Evolutionary conservation across 176 grass and related monocot genomes (phyloP), one percentile per base, ranked within the genome.

Genomic region (Hordeum marinum): DNA sequence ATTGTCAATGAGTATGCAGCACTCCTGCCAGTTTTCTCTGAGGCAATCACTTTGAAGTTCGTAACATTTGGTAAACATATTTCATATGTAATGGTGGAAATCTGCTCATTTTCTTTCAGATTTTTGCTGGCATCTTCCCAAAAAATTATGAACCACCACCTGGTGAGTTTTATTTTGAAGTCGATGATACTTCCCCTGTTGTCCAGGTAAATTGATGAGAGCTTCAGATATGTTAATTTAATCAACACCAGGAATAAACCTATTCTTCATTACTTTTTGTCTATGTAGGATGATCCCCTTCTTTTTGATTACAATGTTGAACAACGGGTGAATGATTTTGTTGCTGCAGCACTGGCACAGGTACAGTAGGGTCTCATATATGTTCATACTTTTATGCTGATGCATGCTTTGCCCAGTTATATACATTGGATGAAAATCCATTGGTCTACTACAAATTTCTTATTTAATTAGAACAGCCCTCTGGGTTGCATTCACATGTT

Each of bases 301-400:
- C 88, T 98, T 85, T 95, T 98, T 76, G 89, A 98, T 92, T 98
- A 98, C 84, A 98, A 98, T 86, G 93, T 98, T 89, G 77, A 95
- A 83, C 87, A 90, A 68, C 83, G 96, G 88, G 96, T 98, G 27
- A 86, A 95, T 89, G 93, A 89, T 89, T 98, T 98, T 94, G 91
- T 98, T 77, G 89, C 85, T 90, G 96, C 96, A 90, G 96, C 96
- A 83, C 11, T 98, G 83, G 77, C 91, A 55, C 96, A 98, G 93
- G 96, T 94, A 92, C 24, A 55, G 18, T 60, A 42, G n/a, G 15
- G 42, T 92, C 72, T 87, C 71, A 12, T 27, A 9, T 27, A 68
- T 80, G 77, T 48, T 23, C 35, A 58, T 42, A 63, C 43, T 55
- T 77, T 58, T 88, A 17, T 17, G 20, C 18, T 0, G 4, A 62